Evolutionary conservation across 495 filamentous ascomycete species (phyloP), one percentile per base, ranked within the genome.

Genomic region (Xylaria venustula): DNA sequence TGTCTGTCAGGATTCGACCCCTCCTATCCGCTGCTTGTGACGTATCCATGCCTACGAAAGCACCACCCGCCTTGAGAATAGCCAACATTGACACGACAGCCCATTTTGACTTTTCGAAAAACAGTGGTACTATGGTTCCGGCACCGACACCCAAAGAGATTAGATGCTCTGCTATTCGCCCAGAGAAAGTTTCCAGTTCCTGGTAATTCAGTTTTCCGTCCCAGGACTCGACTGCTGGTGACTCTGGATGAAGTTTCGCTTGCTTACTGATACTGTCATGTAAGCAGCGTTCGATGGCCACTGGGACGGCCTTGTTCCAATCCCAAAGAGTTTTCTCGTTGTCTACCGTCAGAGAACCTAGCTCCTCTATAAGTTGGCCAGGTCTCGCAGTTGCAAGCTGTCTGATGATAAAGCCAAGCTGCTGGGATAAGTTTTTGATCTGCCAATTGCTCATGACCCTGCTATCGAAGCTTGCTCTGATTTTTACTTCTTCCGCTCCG

Each of bases 231-330:
- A 46, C 17, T 7, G 42, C 42, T 5, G 17, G 14, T 3, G 17
- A 2, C 8, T 46, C 90, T 46, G 42, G 42, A 11, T 34, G 30
- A 34, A 34, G 5, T 34, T 34, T 34, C 30, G 30, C 30, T 34
- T 34, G 30, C 30, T 34, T 34, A 11, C 30, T 34, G 30, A 34
- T 34, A 34, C 30, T 34, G 5, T 34, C 30, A 34, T 34, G 30
- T 34, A 34, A 11, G 5, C 5, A 34, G 30, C 30, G 30, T 34
- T 34, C 30, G 11, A 34, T 34, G 30, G 30, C 30, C 30, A 34
- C 30, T 34, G 30, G 30, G 5, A 34, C 30, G 11, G 30, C 11
- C 30, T 34, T 34, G 30, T 34, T 34, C 30, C 30, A 34, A 11
- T 34, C 11, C 30, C 30, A 34, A 5, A 34, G 30, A 34, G 30